Percentiles rank a stretch among this genome's conserved stretches.
Evolutionary conservation across 2,329 filamentous ascomycete species (phyloP).

Genomic region (Nigrospora osmanthi): DNA sequence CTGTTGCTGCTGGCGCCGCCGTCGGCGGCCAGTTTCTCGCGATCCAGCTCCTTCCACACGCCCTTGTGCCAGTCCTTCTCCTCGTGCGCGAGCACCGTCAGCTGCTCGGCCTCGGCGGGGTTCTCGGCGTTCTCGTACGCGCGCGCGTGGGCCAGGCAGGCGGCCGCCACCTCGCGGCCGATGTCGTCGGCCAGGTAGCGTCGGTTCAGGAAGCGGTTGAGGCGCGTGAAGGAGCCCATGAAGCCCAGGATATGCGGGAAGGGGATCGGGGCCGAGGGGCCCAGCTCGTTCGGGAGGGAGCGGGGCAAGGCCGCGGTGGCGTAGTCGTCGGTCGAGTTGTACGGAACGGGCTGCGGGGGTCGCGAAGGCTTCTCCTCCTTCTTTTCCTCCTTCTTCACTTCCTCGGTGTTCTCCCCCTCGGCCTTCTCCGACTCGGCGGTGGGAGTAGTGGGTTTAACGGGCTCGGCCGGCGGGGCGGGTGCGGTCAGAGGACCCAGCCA

Average conservation of each 20-base stretch:
- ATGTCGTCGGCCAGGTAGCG: slow-evolving; percentile 80
- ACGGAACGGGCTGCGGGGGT: slow-evolving; percentile 59
- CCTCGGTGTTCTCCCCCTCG: slow-evolving; percentile 9
- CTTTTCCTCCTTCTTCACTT: slow-evolving; percentile 31
- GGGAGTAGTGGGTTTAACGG: slow-evolving; percentile 10
- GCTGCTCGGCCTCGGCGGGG: slow-evolving; percentile 46
- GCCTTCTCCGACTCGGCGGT: neutral
- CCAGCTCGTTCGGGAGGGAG: slow-evolving; percentile 61
- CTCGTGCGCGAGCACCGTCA: slow-evolving; percentile 58
- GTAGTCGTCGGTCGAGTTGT: slow-evolving; percentile 70
- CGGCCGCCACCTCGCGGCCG: slow-evolving; percentile 78
- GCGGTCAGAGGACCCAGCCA: slow-evolving; percentile 81
- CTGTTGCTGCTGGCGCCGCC: slow-evolving; percentile 6
- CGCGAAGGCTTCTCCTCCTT: slow-evolving; percentile 47
- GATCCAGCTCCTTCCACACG: slow-evolving; percentile 49
- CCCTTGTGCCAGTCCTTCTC: slow-evolving; percentile 80
- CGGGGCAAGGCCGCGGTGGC: slow-evolving; percentile 53
- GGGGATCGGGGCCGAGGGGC: slow-evolving; percentile 62
- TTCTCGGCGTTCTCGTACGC: slow-evolving; percentile 37
- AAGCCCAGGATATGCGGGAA: slow-evolving; percentile 93
- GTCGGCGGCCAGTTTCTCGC: slow-evolving; percentile 26
- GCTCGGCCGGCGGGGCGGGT: slow-evolving; percentile 28
- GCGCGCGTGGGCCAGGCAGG: slow-evolving; percentile 58
- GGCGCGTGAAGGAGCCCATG: slow-evolving; percentile 75
- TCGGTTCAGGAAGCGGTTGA: slow-evolving; percentile 82